Conservation (phyloP, 176 grass and related monocot species). For the Oryza glumipatula region DNA sequence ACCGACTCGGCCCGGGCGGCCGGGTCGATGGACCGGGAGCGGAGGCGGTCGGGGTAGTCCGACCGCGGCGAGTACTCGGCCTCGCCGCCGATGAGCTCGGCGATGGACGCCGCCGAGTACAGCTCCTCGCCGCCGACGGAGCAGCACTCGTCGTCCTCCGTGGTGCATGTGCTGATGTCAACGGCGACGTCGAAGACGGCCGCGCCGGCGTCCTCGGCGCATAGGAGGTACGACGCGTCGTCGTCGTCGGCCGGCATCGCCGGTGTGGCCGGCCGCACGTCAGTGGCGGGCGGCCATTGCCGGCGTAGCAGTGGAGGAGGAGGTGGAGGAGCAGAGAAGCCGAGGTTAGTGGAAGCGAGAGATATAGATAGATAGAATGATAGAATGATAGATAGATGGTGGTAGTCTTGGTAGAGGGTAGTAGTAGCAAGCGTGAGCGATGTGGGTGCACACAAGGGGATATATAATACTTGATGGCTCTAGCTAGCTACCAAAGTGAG, state of each 20-base stretch:
- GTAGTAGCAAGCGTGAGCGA: constrained; percentile 30
- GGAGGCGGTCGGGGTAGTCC: constrained; percentile 72
- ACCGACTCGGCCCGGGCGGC: constrained; percentile 70
- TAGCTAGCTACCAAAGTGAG: neutral
- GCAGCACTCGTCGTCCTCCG: constrained; percentile 32
- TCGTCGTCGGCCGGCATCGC: constrained; percentile 59
- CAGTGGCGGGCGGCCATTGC: constrained; percentile 48
- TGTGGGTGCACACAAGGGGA: constrained; percentile 48
- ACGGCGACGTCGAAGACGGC: constrained; percentile 37
- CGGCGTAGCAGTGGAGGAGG: constrained; percentile 12
- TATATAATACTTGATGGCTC: constrained; percentile 33
- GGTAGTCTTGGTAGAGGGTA: neutral
- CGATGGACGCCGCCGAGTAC: constrained; percentile 46
- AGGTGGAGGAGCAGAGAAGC: constrained; percentile 43
- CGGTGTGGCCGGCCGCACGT: constrained; percentile 25
- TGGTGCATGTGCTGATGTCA: neutral
- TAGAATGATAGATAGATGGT: neutral
- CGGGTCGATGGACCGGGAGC: constrained; percentile 69
- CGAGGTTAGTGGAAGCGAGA: constrained; percentile 40
- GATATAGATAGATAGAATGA: neutral
- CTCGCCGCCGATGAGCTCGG: constrained; percentile 67
- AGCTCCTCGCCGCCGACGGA: constrained; percentile 37
- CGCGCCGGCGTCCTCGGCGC: constrained; percentile 69
- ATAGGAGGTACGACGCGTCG: constrained; percentile 70
- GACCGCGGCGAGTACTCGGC: constrained; percentile 61